Conservation (phyloP, 208 protist genomes). For the Herpetomonas tarakana region DNA sequence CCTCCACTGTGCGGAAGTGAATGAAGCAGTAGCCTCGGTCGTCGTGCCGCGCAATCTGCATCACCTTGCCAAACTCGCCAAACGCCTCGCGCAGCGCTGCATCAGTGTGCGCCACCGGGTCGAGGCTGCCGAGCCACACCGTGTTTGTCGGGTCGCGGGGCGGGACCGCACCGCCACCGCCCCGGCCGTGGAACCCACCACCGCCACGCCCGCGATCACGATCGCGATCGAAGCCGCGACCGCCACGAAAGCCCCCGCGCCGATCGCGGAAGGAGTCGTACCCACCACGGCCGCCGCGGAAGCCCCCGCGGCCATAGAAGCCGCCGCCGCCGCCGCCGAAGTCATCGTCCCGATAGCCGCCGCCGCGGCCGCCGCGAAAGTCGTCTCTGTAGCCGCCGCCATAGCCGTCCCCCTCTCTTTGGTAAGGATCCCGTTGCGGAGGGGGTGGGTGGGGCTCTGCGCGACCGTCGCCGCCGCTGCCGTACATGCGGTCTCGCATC, state of each 20-base stretch:
- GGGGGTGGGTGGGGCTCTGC: no score
- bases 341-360: slow-evolving; percentile 7
- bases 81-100: slow-evolving; percentile 51
- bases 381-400: slow-evolving; percentile 12
- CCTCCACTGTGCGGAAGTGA: slow-evolving; percentile 75
- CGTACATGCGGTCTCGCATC: no score
- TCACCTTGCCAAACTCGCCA: slow-evolving; percentile 74
- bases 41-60: slow-evolving; percentile 64
- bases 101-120: slow-evolving; percentile 46
- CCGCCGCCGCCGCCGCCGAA: slow-evolving; percentile 8
- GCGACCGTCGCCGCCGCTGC: no score
- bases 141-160: slow-evolving; percentile 82
- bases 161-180: slow-evolving; percentile 17
- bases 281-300: slow-evolving; percentile 1
- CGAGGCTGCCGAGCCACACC: slow-evolving; percentile 84
- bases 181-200: slow-evolving; percentile 11
- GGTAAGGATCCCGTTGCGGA: no score
- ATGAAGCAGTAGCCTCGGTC: slow-evolving; percentile 85
- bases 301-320: slow-evolving; percentile 3
- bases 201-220: not conserved
- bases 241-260: slow-evolving; percentile 1
- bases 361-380: slow-evolving; percentile 8
- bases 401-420: not conserved
- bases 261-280: not conserved
- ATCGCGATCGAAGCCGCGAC: not conserved